Evolutionary conservation across 305 asterid species (phyloP), one percentile per base, ranked within the genome.

Genomic region (Solanum hybrid): DNA sequence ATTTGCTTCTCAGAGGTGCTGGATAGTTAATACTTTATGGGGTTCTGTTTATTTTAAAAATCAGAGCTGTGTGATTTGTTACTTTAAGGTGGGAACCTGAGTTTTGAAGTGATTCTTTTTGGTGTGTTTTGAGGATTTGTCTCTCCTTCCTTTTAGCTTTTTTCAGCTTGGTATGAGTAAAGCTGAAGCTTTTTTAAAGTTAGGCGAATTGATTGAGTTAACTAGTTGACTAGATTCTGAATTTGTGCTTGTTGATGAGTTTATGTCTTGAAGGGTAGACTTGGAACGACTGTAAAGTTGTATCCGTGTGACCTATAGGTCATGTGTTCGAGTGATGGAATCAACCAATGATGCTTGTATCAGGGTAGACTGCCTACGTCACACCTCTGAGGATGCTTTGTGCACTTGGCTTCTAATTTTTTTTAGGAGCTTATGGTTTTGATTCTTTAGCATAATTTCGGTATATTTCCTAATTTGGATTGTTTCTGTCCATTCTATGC

Each of bases 1-100:
- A 80, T 37, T 32, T 7, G 22, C 26, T 32, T 76, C 42, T 32
- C 26, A 2, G 24, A 22, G 46, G 46, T 20, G 46, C 46, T 34
- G 46, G 84, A 34, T 2, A 77, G 42, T 34, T 34, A 77, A 1
- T 2, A 69, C 76, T 69, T 69, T 69, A 69, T 69, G 76, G 31
- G 32, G 76, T 80, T 91, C 60, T 86, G 88, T 86, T 91, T 92
- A 90, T 91, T 92, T 89, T 69, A 90, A 88, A 90, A 93, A 86
- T 91, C 91, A 87, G 89, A 90, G 88, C 79, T 89, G 86, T 90
- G 84, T 87, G 86, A 69, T 91, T 92, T 90, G 88, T 78, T 66
- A 89, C 20, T 76, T 78, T 60, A 69, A 60, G 66, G 69, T 27
- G 86, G 51, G 80, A 40, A 86, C 37, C 36, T 72, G 35, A 38